phyloP scores from a whole-genome alignment of 257 asterid genomes.

The Forsythia suspensa region DNA sequence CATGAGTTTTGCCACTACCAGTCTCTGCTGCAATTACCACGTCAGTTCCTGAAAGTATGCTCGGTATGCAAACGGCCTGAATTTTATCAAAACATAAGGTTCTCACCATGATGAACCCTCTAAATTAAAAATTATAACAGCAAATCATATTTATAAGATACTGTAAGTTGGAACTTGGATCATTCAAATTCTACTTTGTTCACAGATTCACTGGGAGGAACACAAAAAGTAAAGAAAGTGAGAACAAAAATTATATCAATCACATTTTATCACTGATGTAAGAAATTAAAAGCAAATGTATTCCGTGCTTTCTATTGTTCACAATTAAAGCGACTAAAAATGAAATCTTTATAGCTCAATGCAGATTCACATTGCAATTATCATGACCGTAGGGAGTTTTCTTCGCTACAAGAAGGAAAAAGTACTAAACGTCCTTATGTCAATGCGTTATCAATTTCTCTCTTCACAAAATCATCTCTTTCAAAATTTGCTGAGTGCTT shows the following conservation, averaged over 20 bases:
- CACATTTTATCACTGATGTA: background rate
- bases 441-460: no score
- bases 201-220: background rate
- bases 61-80: constrained; percentile 82
- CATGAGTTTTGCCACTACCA: constrained; percentile 97
- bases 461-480: no score
- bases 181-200: background rate
- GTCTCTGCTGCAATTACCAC: constrained; percentile 98
- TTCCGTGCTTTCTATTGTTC: background rate
- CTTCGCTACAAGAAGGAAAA: no score
- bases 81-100: constrained; percentile 32
- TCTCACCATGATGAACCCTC: constrained; percentile 13
- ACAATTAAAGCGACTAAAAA: background rate
- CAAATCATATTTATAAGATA: background rate
- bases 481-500: no score
- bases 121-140: background rate
- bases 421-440: no score
- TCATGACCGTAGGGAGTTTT: no score
- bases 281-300: background rate
- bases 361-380: background rate
- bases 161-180: background rate
- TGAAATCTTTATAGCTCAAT: background rate
- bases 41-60: constrained; percentile 80
- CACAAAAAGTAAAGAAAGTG: background rate
- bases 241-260: background rate